Conservation (phyloP, 2,329 filamentous ascomycete genomes). For the Alternaria rosae region DNA sequence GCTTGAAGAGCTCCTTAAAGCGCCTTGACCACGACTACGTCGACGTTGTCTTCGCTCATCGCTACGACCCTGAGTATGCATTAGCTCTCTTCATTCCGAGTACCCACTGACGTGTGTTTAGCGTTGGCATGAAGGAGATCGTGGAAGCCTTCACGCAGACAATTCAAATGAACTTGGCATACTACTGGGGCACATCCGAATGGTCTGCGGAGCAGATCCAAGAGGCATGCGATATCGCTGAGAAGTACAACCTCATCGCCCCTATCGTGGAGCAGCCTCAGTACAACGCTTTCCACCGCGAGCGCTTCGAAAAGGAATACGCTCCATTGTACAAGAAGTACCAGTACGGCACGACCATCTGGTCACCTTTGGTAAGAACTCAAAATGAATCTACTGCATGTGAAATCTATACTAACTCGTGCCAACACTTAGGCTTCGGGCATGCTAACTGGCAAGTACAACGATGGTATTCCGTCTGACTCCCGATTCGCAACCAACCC, state of each 20-base stretch:
- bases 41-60: constrained; percentile 69
- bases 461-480: constrained; percentile 67
- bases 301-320: constrained; percentile 69
- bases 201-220: constrained; percentile 67
- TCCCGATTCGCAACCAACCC: constrained; percentile 67
- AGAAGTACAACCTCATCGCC: constrained; percentile 69
- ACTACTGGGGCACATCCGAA: constrained; percentile 63
- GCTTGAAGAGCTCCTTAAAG: constrained; percentile 64
- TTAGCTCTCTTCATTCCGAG: not conserved
- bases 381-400: not conserved
- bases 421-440: constrained; percentile 53
- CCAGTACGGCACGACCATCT: constrained; percentile 65
- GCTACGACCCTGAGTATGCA: constrained; percentile 59
- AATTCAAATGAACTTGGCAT: constrained; percentile 64
- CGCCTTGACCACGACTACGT: constrained; percentile 71
- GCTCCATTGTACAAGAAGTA: constrained; percentile 64
- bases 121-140: constrained; percentile 68
- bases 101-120: constrained; percentile 22
- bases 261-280: constrained; percentile 63
- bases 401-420: not conserved
- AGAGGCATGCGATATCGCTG: constrained; percentile 65
- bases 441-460: constrained; percentile 70
- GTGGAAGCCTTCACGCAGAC: constrained; percentile 63
- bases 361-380: constrained; percentile 58
- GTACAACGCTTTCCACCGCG: constrained; percentile 68